These are phyloP conservation scores for Pleurotus citrinopileatus DNA, from an alignment of 768 basidiomycete species.

Conservation along the genomic window DNA sequence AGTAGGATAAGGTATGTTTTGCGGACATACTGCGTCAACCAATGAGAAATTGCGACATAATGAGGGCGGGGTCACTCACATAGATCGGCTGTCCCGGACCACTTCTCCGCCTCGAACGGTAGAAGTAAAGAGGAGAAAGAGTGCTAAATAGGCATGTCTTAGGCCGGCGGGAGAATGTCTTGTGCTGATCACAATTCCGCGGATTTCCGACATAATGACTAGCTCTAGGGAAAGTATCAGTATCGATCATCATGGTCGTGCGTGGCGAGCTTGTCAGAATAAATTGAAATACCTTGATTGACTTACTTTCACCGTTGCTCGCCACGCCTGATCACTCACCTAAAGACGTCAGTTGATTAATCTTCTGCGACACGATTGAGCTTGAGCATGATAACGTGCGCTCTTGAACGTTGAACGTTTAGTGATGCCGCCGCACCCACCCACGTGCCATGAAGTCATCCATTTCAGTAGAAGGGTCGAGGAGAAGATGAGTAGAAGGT, in stretches of 20 bases:
- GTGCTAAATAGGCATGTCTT: background rate
- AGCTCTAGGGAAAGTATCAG: background rate
- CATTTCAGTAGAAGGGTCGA: background rate
- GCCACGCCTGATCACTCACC: too few species aligned
- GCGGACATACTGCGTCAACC: slow-evolving; percentile 10
- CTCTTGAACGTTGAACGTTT: background rate
- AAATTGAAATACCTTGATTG: too few species aligned
- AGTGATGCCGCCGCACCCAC: background rate
- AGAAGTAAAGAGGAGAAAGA: background rate
- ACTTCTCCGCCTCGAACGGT: background rate
- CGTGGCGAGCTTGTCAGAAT: too few species aligned
- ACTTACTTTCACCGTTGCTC: too few species aligned
- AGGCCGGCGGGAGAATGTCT: slow-evolving; percentile 9
- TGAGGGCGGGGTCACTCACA: background rate
- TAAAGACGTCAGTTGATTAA: background rate
- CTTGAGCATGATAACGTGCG: background rate
- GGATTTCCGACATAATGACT: background rate
- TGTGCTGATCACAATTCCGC: background rate
- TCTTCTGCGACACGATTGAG: background rate
- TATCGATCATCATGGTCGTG: background rate
- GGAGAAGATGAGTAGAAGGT: background rate
- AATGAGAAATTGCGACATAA: background rate
- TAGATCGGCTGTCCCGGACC: slow-evolving; percentile 1
- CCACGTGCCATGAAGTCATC: slow-evolving; percentile 1
- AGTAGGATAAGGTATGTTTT: slow-evolving; percentile 5